Evolutionary conservation across 805 yeast genomes (phyloP), one percentile per base, ranked within the genome.

Genomic region (Starmerella gropengiesseri): DNA sequence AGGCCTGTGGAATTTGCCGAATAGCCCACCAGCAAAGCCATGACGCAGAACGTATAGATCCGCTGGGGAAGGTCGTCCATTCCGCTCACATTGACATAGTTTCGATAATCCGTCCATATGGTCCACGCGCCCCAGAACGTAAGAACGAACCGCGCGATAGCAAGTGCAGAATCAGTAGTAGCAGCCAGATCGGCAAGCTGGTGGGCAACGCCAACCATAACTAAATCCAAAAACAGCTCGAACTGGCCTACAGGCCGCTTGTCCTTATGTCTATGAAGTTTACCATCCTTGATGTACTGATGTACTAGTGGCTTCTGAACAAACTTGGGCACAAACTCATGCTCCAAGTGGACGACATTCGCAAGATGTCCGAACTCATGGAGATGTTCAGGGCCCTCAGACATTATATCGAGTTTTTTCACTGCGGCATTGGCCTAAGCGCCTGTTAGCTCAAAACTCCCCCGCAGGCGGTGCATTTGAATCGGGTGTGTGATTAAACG

Each of bases 101-200:
- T 27, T 4, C 45, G 36, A 17, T 41, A 41, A 25, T 41, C 45
- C 9, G 40, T n/a, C 45, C 45, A 41, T 6, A 36, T 41, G 6
- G 45, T 26, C 45, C 45, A 41, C 5, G 45, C 45, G 11, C 40
- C 45, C 45, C 45, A 41, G 34, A 41, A 41, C 16, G 45, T 41
- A 9, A 41, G 45, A 5, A 35, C 35, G 37, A 41, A 41, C 4
- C 45, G 40, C 5, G 29, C 45, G 7, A 41, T 28, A 18, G 40
- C 35, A 20, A 27, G 9, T 12, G 37, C 40, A 9, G 25, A 17
- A 23, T 27, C 27, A 11, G 33, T 14, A 18, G 35, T 40, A 6
- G 40, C 39, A 16, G 45, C 28, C 14, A 27, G 20, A 13, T 41
- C 45, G 30, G 45, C 45, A 12, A 41, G 29, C 37, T 27, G 34